Evolutionary conservation across 345 rosid species (phyloP), one percentile per base, ranked within the genome.

Genomic region (Moricandia arvensis): DNA sequence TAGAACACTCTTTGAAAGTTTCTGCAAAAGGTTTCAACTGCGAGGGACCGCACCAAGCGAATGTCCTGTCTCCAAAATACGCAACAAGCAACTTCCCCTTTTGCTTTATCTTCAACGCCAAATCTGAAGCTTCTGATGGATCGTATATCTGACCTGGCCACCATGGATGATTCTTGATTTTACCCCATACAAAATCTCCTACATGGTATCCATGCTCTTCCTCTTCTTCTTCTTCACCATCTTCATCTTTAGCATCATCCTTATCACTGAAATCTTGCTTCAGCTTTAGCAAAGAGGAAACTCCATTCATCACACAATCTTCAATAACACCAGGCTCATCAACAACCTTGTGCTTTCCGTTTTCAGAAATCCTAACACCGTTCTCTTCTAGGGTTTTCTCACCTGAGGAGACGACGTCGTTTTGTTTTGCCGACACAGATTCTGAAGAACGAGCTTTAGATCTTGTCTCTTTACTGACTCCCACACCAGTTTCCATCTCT

Each of bases 151-250:
- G 91, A 29, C 97, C 99, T 0, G 99, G 99, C 99, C 99, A 95
- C 99, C 99, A 95, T 31, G 98, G 97, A 76, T 95, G 91, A 64
- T 86, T 89, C 86, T 80, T 90, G 75, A 92, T 85, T 82, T 92
- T 95, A 4, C 97, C 93, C 99, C 99, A 95, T 2, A 95, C 96
- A 43, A 92, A 92, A 82, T 90, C 97, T 79, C 97, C 98, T 1
- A 87, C 87, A 66, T 69, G 57, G 78, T 84, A 95, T 35, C 80
- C 81, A 81, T 80, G 60, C 35, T 26, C 70, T 5, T 73, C 88
- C 9, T 71, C 82, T 0, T 37, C 77, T 2, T 78, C 87, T 1
- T 68, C 49, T 2, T 47, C n/a, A n/a, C n/a, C n/a, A n/a, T n/a
- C 60, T 3, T 47, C 47, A 2, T 58, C 59, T 26, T 13, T 58